Percentiles rank a stretch among this genome's conserved stretches.
These are phyloP conservation scores for Sorghum bicolor DNA, from an alignment of 176 grass and related monocot genomes.

Conservation along the genomic window DNA sequence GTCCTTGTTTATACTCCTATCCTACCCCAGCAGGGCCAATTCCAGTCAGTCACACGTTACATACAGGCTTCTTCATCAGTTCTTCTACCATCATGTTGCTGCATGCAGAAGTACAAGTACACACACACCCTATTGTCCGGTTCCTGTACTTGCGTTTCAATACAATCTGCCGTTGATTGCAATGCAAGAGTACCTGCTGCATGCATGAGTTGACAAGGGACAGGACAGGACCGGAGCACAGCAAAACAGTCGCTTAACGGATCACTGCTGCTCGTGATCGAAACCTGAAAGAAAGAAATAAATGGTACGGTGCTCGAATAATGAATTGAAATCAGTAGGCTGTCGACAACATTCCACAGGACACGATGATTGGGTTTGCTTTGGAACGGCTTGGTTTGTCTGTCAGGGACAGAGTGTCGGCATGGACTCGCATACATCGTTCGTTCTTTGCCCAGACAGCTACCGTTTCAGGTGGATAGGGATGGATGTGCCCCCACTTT, in stretches of 20 bases:
- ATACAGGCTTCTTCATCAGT: neutral
- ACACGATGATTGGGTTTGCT: conserved; percentile 8
- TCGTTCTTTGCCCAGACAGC: neutral
- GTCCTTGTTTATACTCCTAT: no score
- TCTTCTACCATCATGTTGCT: no score
- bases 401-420: conserved; percentile 13
- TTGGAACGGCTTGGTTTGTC: neutral
- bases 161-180: no score
- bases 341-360: neutral
- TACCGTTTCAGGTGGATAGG: neutral
- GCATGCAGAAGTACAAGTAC: no score
- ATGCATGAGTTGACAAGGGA: no score
- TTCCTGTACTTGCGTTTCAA: no score
- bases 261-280: no score
- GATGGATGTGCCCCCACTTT: neutral
- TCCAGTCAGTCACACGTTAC: neutral
- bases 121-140: no score
- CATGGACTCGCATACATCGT: neutral
- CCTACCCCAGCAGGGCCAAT: neutral
- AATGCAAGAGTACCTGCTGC: no score
- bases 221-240: no score
- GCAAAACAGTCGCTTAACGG: no score
- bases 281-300: neutral
- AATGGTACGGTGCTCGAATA: neutral
- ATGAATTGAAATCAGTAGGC: neutral